Evolutionary conservation across 257 asterid genomes (phyloP).

Genomic region (Nicotiana attenuata): DNA sequence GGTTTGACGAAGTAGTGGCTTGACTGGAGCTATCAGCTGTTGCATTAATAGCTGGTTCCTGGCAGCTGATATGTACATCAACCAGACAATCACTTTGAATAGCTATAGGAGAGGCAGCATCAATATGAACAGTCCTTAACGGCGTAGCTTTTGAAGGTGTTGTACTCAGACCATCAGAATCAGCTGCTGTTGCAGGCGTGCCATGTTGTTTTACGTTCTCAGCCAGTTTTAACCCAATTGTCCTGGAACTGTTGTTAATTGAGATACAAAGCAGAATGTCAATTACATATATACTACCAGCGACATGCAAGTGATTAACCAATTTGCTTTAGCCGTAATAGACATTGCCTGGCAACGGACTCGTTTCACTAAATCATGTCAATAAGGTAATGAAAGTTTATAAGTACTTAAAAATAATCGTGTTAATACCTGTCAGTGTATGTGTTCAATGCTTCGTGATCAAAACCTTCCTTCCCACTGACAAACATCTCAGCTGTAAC

Average conservation of each 20-base stretch:
- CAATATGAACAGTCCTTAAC: neutral
- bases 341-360: neutral
- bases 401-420: neutral
- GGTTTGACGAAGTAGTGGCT: slow-evolving; percentile 35
- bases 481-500: slow-evolving; percentile 79
- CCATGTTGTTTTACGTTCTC: slow-evolving; percentile 52
- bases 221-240: slow-evolving; percentile 44
- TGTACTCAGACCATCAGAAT: slow-evolving; percentile 17
- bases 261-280: slow-evolving; percentile 14
- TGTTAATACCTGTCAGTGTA: slow-evolving; percentile 44
- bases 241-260: slow-evolving; percentile 45
- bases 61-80: slow-evolving; percentile 24
- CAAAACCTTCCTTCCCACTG: slow-evolving; percentile 66
- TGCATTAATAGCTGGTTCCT: slow-evolving; percentile 27
- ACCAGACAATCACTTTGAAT: slow-evolving; percentile 9
- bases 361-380: neutral
- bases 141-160: neutral
- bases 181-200: slow-evolving; percentile 30
- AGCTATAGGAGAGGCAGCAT: slow-evolving; percentile 16
- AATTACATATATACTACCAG: slow-evolving; percentile 6
- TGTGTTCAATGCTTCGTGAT: slow-evolving; percentile 37
- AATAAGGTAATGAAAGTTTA: neutral
- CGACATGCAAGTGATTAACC: neutral
- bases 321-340: neutral
- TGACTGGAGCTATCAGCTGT: slow-evolving; percentile 46